Percentiles rank a stretch among this genome's conserved stretches.
phyloP scores from a whole-genome alignment of 495 filamentous ascomycete species.

The Parathielavia hyrcaniae region DNA sequence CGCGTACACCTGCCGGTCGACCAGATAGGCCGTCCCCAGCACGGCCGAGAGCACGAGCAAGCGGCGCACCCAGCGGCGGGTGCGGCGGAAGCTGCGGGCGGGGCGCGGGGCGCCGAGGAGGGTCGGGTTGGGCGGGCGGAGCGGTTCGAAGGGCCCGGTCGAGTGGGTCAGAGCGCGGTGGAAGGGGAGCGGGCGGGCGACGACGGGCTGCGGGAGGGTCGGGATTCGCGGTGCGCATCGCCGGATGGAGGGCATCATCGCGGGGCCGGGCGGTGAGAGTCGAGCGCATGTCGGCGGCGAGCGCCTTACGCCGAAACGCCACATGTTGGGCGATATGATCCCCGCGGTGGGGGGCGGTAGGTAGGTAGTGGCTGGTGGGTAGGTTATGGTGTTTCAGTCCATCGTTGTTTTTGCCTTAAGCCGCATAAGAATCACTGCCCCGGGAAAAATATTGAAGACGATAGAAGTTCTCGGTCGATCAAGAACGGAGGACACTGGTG shows the following conservation, averaged over 20 bases:
- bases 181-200: neutral
- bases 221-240: neutral
- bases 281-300: neutral
- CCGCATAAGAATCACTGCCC: no score
- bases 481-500: neutral
- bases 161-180: neutral
- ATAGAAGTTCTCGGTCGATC: neutral
- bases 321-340: slow-evolving; percentile 8
- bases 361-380: neutral
- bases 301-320: slow-evolving; percentile 10
- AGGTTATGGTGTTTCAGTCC: neutral
- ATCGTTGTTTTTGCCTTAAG: neutral
- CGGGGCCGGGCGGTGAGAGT: neutral
- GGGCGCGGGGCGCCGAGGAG: slow-evolving; percentile 69
- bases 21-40: slow-evolving; percentile 53
- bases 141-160: slow-evolving; percentile 52
- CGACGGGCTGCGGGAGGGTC: neutral
- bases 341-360: neutral
- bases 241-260: neutral
- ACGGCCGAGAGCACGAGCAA: slow-evolving; percentile 57
- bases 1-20: slow-evolving; percentile 71
- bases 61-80: slow-evolving; percentile 68
- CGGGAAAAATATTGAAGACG: neutral
- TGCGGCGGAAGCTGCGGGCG: slow-evolving; percentile 59
- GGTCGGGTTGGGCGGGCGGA: slow-evolving; percentile 71